These are phyloP conservation scores for Penicillium sp. DNA, from an alignment of 2,329 filamentous ascomycete genomes.

Conservation along the genomic window DNA sequence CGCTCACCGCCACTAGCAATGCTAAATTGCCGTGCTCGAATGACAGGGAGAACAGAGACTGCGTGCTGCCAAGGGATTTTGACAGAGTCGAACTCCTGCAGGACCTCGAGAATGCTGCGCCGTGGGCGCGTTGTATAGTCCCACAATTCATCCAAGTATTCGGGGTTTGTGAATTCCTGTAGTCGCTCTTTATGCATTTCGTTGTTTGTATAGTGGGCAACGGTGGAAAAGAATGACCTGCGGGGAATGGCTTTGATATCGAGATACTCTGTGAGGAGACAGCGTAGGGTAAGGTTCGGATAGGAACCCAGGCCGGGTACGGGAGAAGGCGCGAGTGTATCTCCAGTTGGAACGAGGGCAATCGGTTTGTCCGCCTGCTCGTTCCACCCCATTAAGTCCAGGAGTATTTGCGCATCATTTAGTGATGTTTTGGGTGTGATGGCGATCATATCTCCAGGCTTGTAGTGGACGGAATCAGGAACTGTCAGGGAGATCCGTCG, in stretches of 20 bases:
- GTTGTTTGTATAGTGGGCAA: slow-evolving; percentile 71
- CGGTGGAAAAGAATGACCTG: slow-evolving; percentile 74
- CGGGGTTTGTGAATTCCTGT: slow-evolving; percentile 72
- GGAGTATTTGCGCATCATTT: slow-evolving; percentile 70
- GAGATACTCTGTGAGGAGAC: slow-evolving; percentile 73
- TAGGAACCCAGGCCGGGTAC: slow-evolving; percentile 36
- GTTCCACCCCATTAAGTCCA: slow-evolving; percentile 74
- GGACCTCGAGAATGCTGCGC: slow-evolving; percentile 83
- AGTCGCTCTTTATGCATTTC: slow-evolving; percentile 73
- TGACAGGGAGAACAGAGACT: slow-evolving; percentile 69
- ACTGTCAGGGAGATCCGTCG: slow-evolving; percentile 65
- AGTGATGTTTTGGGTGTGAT: slow-evolving; percentile 86
- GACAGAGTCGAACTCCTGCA: slow-evolving; percentile 83
- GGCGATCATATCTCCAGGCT: slow-evolving; percentile 73
- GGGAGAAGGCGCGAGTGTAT: slow-evolving; percentile 25
- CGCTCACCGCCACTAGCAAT: slow-evolving; percentile 69
- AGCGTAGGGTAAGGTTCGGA: slow-evolving; percentile 59
- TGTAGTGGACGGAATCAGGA: slow-evolving; percentile 46
- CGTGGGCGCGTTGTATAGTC: slow-evolving; percentile 91
- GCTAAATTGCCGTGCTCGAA: slow-evolving; percentile 90
- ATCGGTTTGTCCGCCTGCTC: slow-evolving; percentile 66
- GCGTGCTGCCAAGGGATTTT: slow-evolving; percentile 71
- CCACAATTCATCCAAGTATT: slow-evolving; percentile 84
- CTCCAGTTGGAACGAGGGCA: slow-evolving; percentile 42
- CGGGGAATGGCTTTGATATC: slow-evolving; percentile 88